Evolutionary conservation across 1,139 yeast species (phyloP).

Genomic region (Kodamaea sp.): DNA sequence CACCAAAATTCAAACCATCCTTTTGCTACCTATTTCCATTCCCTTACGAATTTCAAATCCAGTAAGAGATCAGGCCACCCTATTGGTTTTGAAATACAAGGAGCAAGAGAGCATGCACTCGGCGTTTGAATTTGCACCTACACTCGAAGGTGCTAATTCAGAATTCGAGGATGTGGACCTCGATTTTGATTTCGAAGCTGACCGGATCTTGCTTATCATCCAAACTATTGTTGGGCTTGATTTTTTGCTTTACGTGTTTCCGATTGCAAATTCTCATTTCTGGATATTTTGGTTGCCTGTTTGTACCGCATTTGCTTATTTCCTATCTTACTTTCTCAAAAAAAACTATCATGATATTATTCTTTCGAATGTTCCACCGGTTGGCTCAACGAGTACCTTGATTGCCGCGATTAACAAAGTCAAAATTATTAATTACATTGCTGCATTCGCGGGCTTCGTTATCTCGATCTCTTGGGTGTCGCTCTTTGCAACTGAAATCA

Average conservation of each 20-base stretch:
- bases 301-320: neutral
- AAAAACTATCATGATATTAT: conserved; percentile 4
- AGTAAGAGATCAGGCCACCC: conserved; percentile 31
- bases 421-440: conserved; percentile 28
- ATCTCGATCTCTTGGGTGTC: conserved; percentile 75
- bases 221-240: conserved; percentile 22
- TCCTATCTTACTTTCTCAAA: conserved; percentile 1
- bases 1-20: conserved; percentile 23
- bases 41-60: conserved; percentile 52
- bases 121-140: neutral
- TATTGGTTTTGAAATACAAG: conserved; percentile 6
- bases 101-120: conserved; percentile 2
- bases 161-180: conserved; percentile 8
- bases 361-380: conserved; percentile 1
- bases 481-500: conserved; percentile 73
- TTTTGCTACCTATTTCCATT: conserved; percentile 47
- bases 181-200: conserved; percentile 20
- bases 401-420: conserved; percentile 7
- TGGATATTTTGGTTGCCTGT: conserved; percentile 12
- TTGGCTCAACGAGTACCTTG: neutral
- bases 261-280: conserved; percentile 14
- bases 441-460: conserved; percentile 62
- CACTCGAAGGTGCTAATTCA: neutral
- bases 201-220: conserved; percentile 18
- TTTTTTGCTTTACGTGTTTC: conserved; percentile 16